These are phyloP conservation scores for Aspergillus japonicus DNA, from an alignment of 2,329 filamentous ascomycete genomes.

Conservation along the genomic window DNA sequence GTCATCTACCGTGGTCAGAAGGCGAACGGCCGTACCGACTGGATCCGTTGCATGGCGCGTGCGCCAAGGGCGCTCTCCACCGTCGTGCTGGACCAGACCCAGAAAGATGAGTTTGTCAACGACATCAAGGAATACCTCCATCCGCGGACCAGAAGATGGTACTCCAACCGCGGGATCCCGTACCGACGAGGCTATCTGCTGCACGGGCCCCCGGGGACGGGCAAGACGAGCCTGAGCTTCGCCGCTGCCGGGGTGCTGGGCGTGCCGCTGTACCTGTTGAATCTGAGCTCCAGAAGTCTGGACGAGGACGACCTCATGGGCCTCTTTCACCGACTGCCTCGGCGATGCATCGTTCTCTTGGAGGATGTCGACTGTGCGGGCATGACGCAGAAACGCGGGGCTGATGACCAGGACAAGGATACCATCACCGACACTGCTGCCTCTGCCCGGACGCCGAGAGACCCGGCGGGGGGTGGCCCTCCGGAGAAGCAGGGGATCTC, in stretches of 20 bases:
- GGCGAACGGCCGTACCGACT: constrained; percentile 23
- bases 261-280: constrained; percentile 71
- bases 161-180: constrained; percentile 76
- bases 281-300: constrained; percentile 60
- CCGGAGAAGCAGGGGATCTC: constrained; percentile 52
- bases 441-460: not conserved
- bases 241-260: constrained; percentile 69
- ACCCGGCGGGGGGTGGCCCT: constrained; percentile 18
- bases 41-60: constrained; percentile 42
- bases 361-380: constrained; percentile 76
- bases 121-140: constrained; percentile 59
- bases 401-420: constrained; percentile 17
- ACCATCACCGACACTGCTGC: not conserved
- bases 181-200: constrained; percentile 83
- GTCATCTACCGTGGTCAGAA: constrained; percentile 40
- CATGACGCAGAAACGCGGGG: constrained; percentile 55
- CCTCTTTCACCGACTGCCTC: constrained; percentile 67
- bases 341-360: constrained; percentile 69
- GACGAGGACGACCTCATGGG: constrained; percentile 64
- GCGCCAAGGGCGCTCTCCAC: constrained; percentile 54
- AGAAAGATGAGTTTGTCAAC: constrained; percentile 51
- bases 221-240: constrained; percentile 71
- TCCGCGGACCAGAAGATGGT: constrained; percentile 64
- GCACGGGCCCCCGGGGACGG: constrained; percentile 75
- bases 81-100: constrained; percentile 52